Evolutionary conservation across 2,329 filamentous ascomycete genomes (phyloP).

Genomic region (Hymenoscyphus fraxineus): DNA sequence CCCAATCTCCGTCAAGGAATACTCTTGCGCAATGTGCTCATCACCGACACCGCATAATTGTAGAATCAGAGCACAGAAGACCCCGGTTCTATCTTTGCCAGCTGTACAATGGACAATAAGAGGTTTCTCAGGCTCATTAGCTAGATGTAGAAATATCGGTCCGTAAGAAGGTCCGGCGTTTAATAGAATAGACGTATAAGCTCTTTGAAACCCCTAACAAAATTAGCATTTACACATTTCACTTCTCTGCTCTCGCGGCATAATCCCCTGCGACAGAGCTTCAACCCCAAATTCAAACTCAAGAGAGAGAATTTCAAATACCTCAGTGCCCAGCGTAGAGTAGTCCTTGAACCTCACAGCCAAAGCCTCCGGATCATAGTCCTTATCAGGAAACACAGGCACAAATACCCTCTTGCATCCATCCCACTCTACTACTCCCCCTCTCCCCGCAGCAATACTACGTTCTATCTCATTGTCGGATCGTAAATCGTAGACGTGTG

Average conservation of each 20-base stretch:
- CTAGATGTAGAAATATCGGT: slow-evolving; percentile 44
- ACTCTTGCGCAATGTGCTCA: slow-evolving; percentile 61
- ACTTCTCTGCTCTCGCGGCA: neutral
- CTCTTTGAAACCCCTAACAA: slow-evolving; percentile 55
- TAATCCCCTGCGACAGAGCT: neutral
- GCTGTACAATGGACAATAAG: slow-evolving; percentile 70
- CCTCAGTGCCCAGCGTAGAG: slow-evolving; percentile 47
- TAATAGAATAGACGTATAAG: slow-evolving; percentile 59
- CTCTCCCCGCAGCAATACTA: slow-evolving; percentile 35
- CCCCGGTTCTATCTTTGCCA: slow-evolving; percentile 73
- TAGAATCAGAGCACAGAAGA: slow-evolving; percentile 64
- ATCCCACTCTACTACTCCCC: slow-evolving; percentile 44
- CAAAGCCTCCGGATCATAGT: slow-evolving; percentile 60
- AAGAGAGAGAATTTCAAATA: slow-evolving; percentile 20
- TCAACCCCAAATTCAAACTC: neutral
- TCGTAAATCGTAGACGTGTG: slow-evolving; percentile 65
- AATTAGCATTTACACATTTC: neutral
- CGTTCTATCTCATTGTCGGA: slow-evolving; percentile 55
- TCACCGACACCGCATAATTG: slow-evolving; percentile 59
- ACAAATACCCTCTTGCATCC: slow-evolving; percentile 54
- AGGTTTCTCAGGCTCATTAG: slow-evolving; percentile 41
- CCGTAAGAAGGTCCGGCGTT: slow-evolving; percentile 50
- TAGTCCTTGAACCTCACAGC: slow-evolving; percentile 60
- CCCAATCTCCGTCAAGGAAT: slow-evolving; percentile 62
- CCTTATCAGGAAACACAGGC: slow-evolving; percentile 61